Evolutionary conservation across 192 early-diverging fungal species (phyloP), one percentile per base, ranked within the genome.

Genomic region (Coemansia sp.): DNA sequence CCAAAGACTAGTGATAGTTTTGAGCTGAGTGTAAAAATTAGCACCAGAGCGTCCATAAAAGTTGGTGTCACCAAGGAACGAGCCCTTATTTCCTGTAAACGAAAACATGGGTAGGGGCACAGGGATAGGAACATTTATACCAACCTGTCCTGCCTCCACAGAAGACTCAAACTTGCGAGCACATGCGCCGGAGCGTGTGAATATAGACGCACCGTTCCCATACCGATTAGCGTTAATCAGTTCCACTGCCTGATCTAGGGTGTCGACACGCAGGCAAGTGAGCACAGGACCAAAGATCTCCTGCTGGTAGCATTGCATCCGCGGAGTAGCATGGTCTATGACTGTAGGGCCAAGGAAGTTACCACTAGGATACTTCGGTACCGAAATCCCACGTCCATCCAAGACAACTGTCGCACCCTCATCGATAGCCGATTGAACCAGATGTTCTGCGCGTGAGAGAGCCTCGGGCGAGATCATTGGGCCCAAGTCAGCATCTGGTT

Each of bases 301-400:
- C 73, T 96, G 88, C 59, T 81, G 76, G 79, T 97, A 97, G 82
- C 92, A 94, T 54, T 83, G 82, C 95, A 98, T 98, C 38, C 84
- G 22, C 25, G 89, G 58, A 51, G 71, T 86, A 41, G 93, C 93
- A 32, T 88, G 71, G 31, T 87, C 78, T 53, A 98, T 74, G 51
- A 98, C 92, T 41, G 92, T 95, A n/a, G 96, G 96, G 19, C 91
- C 93, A 48, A 98, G 71, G 83, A 98, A 98, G 87, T 98, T 96
- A 60, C 96, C 96, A 28, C 85, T 83, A 74, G 94, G 90, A 77
- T 89, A 96, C 32, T 88, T 88, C 5, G 82, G 77, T 41, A 90
- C 86, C 27, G 79, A 75, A 59, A 86, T 56, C 47, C 86, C 88
- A 63, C 96, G 90, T n/a, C 96, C 96, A 62, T 98, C 96, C 60